phyloP scores from a whole-genome alignment of 2,329 filamentous ascomycete species.

The Cucurbitaria berberidis region DNA sequence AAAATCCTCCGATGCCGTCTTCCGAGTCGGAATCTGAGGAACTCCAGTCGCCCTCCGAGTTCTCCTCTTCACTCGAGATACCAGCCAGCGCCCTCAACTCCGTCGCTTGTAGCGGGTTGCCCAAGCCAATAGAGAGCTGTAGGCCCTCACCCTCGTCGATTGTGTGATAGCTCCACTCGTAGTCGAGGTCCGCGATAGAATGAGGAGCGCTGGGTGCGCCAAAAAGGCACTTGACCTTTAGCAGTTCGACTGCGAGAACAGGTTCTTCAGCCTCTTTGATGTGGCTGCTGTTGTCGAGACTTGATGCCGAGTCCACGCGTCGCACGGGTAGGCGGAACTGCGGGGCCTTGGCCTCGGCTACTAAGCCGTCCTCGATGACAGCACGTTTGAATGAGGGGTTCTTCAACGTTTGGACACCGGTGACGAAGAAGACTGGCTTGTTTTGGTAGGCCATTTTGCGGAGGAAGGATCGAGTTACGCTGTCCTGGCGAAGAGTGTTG shows the following conservation, averaged over 20 bases:
- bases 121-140: conserved; percentile 40
- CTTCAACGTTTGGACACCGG: conserved; percentile 55
- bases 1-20: conserved; percentile 12
- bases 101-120: conserved; percentile 20
- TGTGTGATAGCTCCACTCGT: conserved; percentile 34
- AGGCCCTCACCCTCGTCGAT: conserved; percentile 25
- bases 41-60: background rate
- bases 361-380: conserved; percentile 11
- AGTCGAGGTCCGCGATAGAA: conserved; percentile 34
- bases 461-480: conserved; percentile 26
- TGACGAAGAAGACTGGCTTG: conserved; percentile 51
- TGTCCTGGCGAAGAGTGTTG: conserved; percentile 28
- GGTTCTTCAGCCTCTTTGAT: conserved; percentile 11
- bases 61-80: conserved; percentile 21
- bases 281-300: conserved; percentile 2
- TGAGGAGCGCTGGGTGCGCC: conserved; percentile 34
- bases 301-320: conserved; percentile 27
- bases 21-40: conserved; percentile 3
- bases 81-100: conserved; percentile 31
- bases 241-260: conserved; percentile 31
- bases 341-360: conserved; percentile 13
- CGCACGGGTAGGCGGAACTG: conserved; percentile 24
- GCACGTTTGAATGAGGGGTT: conserved; percentile 28
- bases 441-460: conserved; percentile 51
- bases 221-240: conserved; percentile 35